phyloP scores from a whole-genome alignment of 2,329 filamentous ascomycete genomes.

The Ophiostoma fasciatum region DNA sequence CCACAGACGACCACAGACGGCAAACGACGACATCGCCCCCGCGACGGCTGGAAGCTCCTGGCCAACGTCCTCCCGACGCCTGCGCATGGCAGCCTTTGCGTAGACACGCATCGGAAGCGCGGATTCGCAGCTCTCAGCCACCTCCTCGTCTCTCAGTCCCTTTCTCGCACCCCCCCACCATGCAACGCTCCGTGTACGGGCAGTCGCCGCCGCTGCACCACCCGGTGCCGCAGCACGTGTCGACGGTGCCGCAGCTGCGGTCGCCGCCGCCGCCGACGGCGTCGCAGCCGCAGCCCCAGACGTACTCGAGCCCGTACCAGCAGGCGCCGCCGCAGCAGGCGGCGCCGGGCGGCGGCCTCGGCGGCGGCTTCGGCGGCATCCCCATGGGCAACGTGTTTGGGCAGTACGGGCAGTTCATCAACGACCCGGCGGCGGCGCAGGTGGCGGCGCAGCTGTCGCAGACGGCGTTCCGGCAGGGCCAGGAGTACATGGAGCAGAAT shows the following conservation, averaged over 20 bases:
- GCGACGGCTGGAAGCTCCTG: no score
- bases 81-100: no score
- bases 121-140: no score
- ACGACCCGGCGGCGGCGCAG: slow-evolving; percentile 85
- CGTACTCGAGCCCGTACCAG: slow-evolving; percentile 52
- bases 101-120: no score
- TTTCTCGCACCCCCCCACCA: slow-evolving; percentile 25
- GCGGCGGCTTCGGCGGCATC: slow-evolving; percentile 26
- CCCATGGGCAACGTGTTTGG: slow-evolving; percentile 41
- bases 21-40: no score
- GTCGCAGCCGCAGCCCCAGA: slow-evolving; percentile 51
- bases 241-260: slow-evolving; percentile 89
- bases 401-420: slow-evolving; percentile 85
- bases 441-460: slow-evolving; percentile 91
- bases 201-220: slow-evolving; percentile 92
- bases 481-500: slow-evolving; percentile 92
- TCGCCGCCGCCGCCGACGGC: slow-evolving; percentile 74
- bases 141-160: not conserved
- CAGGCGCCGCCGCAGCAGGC: slow-evolving; percentile 48
- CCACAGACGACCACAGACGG: no score
- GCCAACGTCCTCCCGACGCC: no score
- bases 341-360: slow-evolving; percentile 23
- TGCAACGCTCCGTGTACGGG: slow-evolving; percentile 78
- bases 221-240: slow-evolving; percentile 95
- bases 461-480: slow-evolving; percentile 77